Evolutionary conservation across 1,284 basidiomycete species (phyloP), one percentile per base, ranked within the genome.

Genomic region (Phlebopus sp.): DNA sequence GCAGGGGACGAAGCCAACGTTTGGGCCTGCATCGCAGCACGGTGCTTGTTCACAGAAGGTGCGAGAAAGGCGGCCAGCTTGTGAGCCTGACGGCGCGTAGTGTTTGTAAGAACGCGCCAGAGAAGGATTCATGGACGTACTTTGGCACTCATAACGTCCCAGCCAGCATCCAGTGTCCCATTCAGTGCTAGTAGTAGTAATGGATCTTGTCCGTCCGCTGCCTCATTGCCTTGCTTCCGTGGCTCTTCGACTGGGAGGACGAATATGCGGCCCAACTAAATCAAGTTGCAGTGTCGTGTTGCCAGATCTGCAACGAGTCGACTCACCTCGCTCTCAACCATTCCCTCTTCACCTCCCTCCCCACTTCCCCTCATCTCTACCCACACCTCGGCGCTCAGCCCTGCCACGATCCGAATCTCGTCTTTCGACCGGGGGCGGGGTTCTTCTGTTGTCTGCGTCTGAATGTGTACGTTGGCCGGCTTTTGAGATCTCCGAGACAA

Each of bases 301-400:
- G 43, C 37, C 15, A 23, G 13, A 29, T 9, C 10, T 36, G 23
- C 19, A 44, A 23, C 6, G 21, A 23, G 21, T 23, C 6, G 21
- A 51, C 64, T 15, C 37, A 87, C 86, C 76, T 89, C 86, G 59
- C 82, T 82, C 51, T 88, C 86, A 4, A 81, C 80, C 78, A 84
- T 83, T 18, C 84, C 84, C 27, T 58, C 62, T 3, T 32, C 52
- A 21, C 41, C 39, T 13, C 37, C 49, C 36, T 30, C 37, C 4
- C 18, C 42, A 5, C 66, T 58, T 2, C 77, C 79, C 49, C 72
- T 72, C 17, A 81, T 83, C 65, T 90, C 86, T 47, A 79, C 78
- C 86, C 87, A 90, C 35, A 86, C 72, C 60, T 89, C 86, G 8
- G 78, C 78, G 40, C 79, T 78, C 11, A 90, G 66, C 14, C 86